phyloP scores from a whole-genome alignment of 2,329 filamentous ascomycete species.

The Aaosphaeria pasadenensis region DNA sequence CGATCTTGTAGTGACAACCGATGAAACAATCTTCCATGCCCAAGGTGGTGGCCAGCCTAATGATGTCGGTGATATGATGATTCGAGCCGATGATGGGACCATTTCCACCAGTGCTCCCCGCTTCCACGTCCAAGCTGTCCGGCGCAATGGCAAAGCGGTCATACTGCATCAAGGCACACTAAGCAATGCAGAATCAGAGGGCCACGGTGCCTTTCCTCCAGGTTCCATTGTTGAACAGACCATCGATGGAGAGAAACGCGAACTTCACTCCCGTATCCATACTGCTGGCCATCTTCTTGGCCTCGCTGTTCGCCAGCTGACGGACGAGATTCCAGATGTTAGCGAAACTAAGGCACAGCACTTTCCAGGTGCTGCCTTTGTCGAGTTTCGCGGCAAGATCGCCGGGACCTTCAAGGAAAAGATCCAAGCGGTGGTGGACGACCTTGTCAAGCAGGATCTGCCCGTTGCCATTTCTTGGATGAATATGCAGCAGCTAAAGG shows the following conservation, averaged over 20 bases:
- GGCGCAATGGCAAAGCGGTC: slow-evolving; percentile 44
- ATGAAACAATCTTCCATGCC: slow-evolving; percentile 68
- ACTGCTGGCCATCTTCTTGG: slow-evolving; percentile 73
- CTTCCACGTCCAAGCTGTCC: slow-evolving; percentile 58
- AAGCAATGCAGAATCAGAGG: slow-evolving; percentile 6
- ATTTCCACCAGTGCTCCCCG: slow-evolving; percentile 7
- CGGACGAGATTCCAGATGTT: slow-evolving; percentile 50
- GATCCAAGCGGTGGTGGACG: slow-evolving; percentile 62
- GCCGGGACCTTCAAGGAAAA: slow-evolving; percentile 46
- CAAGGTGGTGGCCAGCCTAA: slow-evolving; percentile 74
- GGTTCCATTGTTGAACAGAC: slow-evolving; percentile 47
- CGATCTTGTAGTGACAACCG: slow-evolving; percentile 49
- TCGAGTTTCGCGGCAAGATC: slow-evolving; percentile 66
- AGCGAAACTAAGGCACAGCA: slow-evolving; percentile 71
- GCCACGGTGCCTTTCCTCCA: slow-evolving; percentile 32
- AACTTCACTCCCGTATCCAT: slow-evolving; percentile 66
- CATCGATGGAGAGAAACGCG: slow-evolving; percentile 60
- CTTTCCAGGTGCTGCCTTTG: slow-evolving; percentile 64
- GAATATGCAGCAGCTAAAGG: slow-evolving; percentile 59
- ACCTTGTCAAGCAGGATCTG: slow-evolving; percentile 49
- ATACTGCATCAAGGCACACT: slow-evolving; percentile 68
- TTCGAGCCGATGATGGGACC: slow-evolving; percentile 29
- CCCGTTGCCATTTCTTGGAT: slow-evolving; percentile 60
- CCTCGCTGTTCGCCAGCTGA: slow-evolving; percentile 60
- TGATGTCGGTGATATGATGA: slow-evolving; percentile 61